Evolutionary conservation across 1,139 yeast species (phyloP).

Genomic region (Taphrina populina): DNA sequence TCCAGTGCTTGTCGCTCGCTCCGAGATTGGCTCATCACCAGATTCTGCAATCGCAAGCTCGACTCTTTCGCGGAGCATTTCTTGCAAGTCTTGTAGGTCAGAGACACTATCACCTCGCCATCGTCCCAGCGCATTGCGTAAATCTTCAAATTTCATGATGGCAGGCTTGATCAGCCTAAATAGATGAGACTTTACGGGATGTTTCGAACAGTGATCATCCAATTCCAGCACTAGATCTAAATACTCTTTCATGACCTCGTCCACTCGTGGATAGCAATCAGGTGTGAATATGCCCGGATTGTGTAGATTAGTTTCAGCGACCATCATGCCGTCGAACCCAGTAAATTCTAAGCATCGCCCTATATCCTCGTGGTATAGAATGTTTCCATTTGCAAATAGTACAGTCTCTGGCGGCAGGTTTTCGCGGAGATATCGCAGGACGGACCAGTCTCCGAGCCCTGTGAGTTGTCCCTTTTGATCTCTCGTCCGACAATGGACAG

Average conservation of each 20-base stretch:
- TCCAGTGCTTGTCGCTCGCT: not conserved
- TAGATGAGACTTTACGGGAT: slow-evolving; percentile 88
- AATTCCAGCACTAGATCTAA: slow-evolving; percentile 62
- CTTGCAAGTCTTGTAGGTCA: slow-evolving; percentile 44
- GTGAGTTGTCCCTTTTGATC: slow-evolving; percentile 97
- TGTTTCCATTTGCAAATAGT: slow-evolving; percentile 89
- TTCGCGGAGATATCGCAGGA: slow-evolving; percentile 70
- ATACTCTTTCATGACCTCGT: slow-evolving; percentile 76
- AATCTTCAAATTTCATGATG: slow-evolving; percentile 67
- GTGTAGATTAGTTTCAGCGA: slow-evolving; percentile 91
- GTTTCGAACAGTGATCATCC: slow-evolving; percentile 72
- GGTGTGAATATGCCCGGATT: slow-evolving; percentile 80
- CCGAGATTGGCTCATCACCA: slow-evolving; percentile 44
- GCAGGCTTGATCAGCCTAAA: slow-evolving; percentile 83
- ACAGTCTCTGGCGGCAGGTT: slow-evolving; percentile 81
- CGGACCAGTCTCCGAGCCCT: slow-evolving; percentile 91
- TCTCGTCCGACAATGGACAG: slow-evolving; percentile 93
- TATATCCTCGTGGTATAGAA: slow-evolving; percentile 78
- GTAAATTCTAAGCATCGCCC: slow-evolving; percentile 63
- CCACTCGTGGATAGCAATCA: slow-evolving; percentile 76
- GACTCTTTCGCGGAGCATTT: slow-evolving; percentile 65
- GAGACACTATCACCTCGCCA: slow-evolving; percentile 46
- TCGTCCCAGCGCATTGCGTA: slow-evolving; percentile 70
- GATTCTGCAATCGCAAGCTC: slow-evolving; percentile 1
- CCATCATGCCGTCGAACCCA: slow-evolving; percentile 88